Base-by-base conservation (phyloP, 495 filamentous ascomycete genomes). In the Lophiotrema nucula region DNA sequence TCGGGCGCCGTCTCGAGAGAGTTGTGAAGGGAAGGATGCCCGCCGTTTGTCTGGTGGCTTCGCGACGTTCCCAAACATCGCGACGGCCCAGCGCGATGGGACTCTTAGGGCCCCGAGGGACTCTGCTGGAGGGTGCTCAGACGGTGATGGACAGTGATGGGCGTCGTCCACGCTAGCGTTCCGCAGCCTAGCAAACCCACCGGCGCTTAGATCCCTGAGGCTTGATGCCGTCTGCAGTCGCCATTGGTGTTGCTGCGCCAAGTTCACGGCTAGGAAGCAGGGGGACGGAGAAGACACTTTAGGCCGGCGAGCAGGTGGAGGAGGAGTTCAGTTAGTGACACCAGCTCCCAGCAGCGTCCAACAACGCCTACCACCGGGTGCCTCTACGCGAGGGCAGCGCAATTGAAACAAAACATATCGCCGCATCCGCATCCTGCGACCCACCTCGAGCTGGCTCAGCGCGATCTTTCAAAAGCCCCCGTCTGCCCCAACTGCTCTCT, bases 351-450 rank as follows among this genome's bases (percentile, higher is more conserved):
- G 13, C 37, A 31, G 23, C 39, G 23, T 24, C 15, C 18, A 38
- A 41, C 51, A n/a, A 35, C 13, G 4, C 33, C 23, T 4, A 10
- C 35, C 10, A 5, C 15, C 31, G 31, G 8, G 8, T 28, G 13
- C 51, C 28, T 38, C 33, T 23, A 25, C 54, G 46, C 45, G 33
- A 47, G 45, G 21, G 24, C 6, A 15, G 38, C 24, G 43, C 41
- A 2, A 48, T 56, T 48, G 53, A 56, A 56, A 56, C 53, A 56
- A 56, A 55, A 56, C 43, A 56, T 43, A 8, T 43, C 39, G 39
- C n/a, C n/a, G n/a, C n/a, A 35, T 35, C 31, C 31, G 31, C n/a
- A n/a, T 8, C 31, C 31, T 35, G 31, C 31, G 8, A 35, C 15
- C 31, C 31, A 22, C 52, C 4, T n/a, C 25, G n/a, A 46, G 28